Percentiles rank a stretch among this genome's conserved stretches.
Evolutionary conservation across 2,329 filamentous ascomycete species (phyloP).

Genomic region (Fusarium musae): DNA sequence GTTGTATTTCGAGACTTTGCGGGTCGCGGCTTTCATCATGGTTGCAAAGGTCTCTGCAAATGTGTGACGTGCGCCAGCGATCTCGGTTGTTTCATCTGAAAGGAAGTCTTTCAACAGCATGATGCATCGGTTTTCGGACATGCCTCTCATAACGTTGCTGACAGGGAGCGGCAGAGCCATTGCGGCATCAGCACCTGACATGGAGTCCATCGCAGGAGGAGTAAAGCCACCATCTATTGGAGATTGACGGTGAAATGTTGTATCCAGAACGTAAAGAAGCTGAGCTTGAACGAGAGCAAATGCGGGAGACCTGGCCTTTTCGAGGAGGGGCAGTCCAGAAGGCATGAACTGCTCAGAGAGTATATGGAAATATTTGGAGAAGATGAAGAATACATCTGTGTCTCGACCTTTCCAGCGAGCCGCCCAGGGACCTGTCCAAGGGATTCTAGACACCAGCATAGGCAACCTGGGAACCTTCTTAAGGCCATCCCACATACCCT

Average conservation of each 20-base stretch:
- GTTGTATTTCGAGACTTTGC: constrained; percentile 82
- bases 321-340: constrained; percentile 59
- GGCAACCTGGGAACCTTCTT: constrained; percentile 74
- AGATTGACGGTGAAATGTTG: constrained; percentile 82
- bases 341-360: constrained; percentile 80
- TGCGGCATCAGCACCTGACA: constrained; percentile 71
- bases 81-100: constrained; percentile 55
- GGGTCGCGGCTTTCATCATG: constrained; percentile 78
- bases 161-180: constrained; percentile 71
- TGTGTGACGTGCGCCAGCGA: constrained; percentile 66
- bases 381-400: constrained; percentile 91
- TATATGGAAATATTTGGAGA: constrained; percentile 87
- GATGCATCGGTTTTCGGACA: constrained; percentile 90
- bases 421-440: constrained; percentile 88
- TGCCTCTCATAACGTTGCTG: constrained; percentile 77
- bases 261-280: constrained; percentile 80
- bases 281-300: constrained; percentile 86
- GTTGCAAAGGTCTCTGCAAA: constrained; percentile 81
- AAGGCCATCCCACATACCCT: constrained; percentile 64
- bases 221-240: constrained; percentile 58
- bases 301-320: constrained; percentile 76
- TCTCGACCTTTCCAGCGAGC: constrained; percentile 88
- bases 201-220: constrained; percentile 57
- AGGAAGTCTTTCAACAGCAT: constrained; percentile 85
- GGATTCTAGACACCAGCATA: constrained; percentile 75